Base-by-base conservation (phyloP, 2,329 filamentous ascomycete genomes). In the Hortaea sp. region DNA sequence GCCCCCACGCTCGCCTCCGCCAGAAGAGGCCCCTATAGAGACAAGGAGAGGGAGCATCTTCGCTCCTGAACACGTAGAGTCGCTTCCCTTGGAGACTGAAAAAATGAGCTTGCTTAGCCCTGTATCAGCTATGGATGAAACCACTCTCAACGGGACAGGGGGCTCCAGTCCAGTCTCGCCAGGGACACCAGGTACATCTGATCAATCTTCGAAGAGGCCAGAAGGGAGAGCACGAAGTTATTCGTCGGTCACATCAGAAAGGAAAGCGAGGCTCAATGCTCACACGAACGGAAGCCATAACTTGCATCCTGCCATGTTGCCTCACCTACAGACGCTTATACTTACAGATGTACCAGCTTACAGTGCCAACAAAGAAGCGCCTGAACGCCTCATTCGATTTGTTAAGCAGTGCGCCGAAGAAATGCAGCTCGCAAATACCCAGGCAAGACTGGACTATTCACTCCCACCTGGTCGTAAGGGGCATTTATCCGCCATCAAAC, bases 401-500 rank as follows among this genome's bases (percentile, higher is more conserved):
- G 73, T 81, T 50, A 71, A 67, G 43, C 69, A 73, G 39, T 80
- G 77, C 53, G 76, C 76, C 10, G 69, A 75, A 45, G 77, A 81
- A 63, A 61, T 70, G 0, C 58, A 69, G 7, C 68, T 79, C 7
- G 76, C 77, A 13, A 68, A 63, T 4, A 66, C 75, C 9, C 70
- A 74, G 53, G 76, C 78, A 2, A 64, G 63, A 32, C 69, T 73
- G n/a, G 75, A 78, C 43, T 81, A 80, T 53, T 70, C 73, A 1
- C 64, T 80, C 2, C 76, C 77, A n/a, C 77, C 77, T 2, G 77
- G 77, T 1, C 68, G 71, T 40, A 69, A 68, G 49, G 70, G 75
- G 6, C 64, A 66, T 6, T 62, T 66, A 35, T 71, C 74, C 20
- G 69, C 73, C 2, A 64, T 71, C 29, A 69, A 69, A 29, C 64